Conservation (phyloP, 208 protist genomes). For the Sergeia podlipaevii region DNA sequence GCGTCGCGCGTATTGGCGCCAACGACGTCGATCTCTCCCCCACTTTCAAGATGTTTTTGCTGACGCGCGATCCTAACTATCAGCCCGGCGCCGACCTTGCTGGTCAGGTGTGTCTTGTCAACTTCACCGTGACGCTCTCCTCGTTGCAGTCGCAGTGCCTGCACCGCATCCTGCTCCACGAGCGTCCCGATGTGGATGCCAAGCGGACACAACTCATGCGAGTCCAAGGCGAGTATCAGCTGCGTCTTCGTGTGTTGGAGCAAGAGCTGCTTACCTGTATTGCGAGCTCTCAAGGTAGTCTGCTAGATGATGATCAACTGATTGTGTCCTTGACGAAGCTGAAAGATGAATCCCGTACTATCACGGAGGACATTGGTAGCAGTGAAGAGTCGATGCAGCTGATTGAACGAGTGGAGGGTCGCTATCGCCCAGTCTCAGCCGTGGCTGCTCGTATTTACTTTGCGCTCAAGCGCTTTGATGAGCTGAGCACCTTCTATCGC, state of each 20-base stretch:
- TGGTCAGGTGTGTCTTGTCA: constrained; percentile 96
- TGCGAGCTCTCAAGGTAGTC: constrained; percentile 91
- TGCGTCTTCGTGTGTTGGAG: constrained; percentile 94
- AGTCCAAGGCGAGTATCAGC: constrained; percentile 94
- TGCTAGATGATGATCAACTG: constrained; percentile 97
- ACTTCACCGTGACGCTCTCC: constrained; percentile 98
- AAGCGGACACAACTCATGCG: constrained; percentile 91
- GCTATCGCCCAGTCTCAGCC: constrained; percentile 94
- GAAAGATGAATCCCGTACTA: constrained; percentile 89
- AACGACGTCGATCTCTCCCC: constrained; percentile 98
- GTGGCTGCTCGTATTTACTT: constrained; percentile 95
- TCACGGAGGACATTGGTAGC: constrained; percentile 89
- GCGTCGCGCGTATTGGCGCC: constrained; percentile 94
- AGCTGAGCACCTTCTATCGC: constrained; percentile 96
- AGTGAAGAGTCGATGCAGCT: constrained; percentile 92
- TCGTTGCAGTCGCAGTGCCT: constrained; percentile 96
- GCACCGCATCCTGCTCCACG: constrained; percentile 85
- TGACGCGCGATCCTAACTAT: constrained; percentile 94
- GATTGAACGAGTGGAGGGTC: constrained; percentile 72
- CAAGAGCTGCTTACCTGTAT: constrained; percentile 95
- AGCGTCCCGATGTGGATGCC: constrained; percentile 96
- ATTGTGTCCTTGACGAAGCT: constrained; percentile 93
- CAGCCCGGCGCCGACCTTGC: constrained; percentile 95
- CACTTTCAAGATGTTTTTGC: constrained; percentile 96
- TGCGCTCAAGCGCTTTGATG: constrained; percentile 89